Percentiles rank a stretch among this genome's conserved stretches.
phyloP scores from a whole-genome alignment of 208 protist genomes.

The Wallacemonas sp. region DNA sequence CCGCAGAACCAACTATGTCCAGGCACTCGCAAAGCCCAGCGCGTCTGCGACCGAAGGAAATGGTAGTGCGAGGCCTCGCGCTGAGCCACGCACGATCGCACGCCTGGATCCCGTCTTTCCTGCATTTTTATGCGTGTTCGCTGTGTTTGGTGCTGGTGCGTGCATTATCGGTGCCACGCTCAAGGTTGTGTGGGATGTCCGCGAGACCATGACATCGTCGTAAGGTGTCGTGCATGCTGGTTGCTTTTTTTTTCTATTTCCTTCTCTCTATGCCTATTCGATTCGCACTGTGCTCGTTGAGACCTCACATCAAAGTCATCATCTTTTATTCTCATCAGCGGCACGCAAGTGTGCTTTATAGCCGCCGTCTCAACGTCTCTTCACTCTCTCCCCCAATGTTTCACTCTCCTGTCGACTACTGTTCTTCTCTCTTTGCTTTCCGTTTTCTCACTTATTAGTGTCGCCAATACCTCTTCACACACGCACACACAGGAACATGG shows the following conservation, averaged over 20 bases:
- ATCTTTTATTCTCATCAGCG: too few relatives aligned
- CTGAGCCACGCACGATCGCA: constrained; percentile 30
- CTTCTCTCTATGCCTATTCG: constrained; percentile 7
- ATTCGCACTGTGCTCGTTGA: too few relatives aligned
- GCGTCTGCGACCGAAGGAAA: too few relatives aligned
- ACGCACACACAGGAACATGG: constrained; percentile 25
- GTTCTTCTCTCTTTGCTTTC: constrained; percentile 9
- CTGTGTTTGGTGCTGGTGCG: not conserved
- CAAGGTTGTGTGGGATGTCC: constrained; percentile 23
- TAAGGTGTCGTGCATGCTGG: not conserved
- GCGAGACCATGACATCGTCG: not conserved
- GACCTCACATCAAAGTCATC: too few relatives aligned
- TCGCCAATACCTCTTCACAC: not conserved
- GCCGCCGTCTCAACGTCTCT: not conserved
- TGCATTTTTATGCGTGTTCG: constrained; percentile 25
- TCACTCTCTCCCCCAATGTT: not conserved
- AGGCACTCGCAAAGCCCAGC: not conserved
- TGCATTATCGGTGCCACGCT: constrained; percentile 26
- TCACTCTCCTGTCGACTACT: not conserved
- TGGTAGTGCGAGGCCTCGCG: too few relatives aligned
- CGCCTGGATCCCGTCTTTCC: constrained; percentile 42
- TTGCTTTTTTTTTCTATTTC: constrained; percentile 3
- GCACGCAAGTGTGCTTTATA: too few relatives aligned
- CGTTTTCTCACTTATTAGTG: too few relatives aligned
- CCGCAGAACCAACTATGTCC: constrained; percentile 14